phyloP scores from a whole-genome alignment of 192 early-diverging fungal species.

The Mortierella claussenii region DNA sequence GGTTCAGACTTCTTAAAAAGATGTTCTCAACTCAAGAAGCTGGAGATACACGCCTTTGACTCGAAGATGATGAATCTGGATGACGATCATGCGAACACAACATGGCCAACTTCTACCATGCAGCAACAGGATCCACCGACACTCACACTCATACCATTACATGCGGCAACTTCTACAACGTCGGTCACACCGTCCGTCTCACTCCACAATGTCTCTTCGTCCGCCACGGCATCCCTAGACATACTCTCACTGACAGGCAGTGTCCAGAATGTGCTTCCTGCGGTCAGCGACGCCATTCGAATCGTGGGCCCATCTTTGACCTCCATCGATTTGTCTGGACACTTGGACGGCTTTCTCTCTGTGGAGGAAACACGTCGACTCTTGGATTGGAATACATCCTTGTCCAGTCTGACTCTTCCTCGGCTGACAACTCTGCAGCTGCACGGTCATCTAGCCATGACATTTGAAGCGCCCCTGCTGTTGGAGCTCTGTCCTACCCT shows the following conservation, averaged over 20 bases:
- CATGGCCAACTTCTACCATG: neutral
- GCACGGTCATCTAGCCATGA: conserved; percentile 18
- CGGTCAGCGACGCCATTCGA: conserved; percentile 13
- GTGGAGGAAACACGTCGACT: neutral
- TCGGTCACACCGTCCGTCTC: neutral
- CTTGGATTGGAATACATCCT: conserved; percentile 14
- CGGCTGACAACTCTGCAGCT: conserved; percentile 13
- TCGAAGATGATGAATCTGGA: conserved; percentile 8
- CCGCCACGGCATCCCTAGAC: neutral
- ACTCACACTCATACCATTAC: neutral
- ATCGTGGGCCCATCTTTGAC: conserved; percentile 9
- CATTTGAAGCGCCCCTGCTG: conserved; percentile 19
- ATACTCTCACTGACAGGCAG: conserved; percentile 18
- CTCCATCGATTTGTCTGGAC: conserved; percentile 11
- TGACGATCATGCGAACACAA: neutral
- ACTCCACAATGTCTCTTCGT: neutral
- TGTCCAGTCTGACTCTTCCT: conserved; percentile 3
- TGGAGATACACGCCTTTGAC: conserved; percentile 16
- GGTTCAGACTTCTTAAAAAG: conserved; percentile 3
- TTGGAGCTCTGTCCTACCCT: conserved; percentile 20
- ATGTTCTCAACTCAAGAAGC: conserved; percentile 2
- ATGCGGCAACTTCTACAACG: neutral
- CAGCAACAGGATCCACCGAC: neutral
- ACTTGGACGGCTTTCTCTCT: conserved; percentile 27
- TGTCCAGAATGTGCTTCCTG: conserved; percentile 21